Evolutionary conservation across 305 asterid genomes (phyloP), one percentile per base, ranked within the genome.

Genomic region (Fraxinus xanthoxyloides): DNA sequence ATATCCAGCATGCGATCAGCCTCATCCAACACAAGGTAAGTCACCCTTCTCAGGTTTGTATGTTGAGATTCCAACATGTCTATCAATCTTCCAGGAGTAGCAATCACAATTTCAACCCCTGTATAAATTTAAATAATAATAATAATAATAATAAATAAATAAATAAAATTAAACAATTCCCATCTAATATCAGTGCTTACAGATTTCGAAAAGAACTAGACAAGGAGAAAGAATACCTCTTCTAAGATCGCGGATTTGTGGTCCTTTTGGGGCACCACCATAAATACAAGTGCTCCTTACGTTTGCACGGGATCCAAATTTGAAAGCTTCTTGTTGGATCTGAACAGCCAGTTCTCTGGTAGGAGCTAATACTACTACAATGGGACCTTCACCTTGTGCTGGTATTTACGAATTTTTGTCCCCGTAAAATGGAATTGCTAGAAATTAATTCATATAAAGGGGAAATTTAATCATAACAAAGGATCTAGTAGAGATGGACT

Each of bases 1-100:
- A 95, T 95, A 90, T 95, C 98, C 54, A 95, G 91, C 98, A 95
- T 95, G 75, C 98, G 96, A 84, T 95, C 98, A 84, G 98, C 98
- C 90, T 95, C 98, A 65, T 95, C 98, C 85, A 95, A 84, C 78
- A 95, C 98, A 59, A 94, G 97, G 82, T 94, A 94, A 19, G 98
- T 95, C 75, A 95, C 97, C 83, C 98, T 88, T 90, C 79, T 91
- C 90, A 95, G 86, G 88, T 93, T 95, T 40, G 98, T 95, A 84
- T 89, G 95, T 81, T 91, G 97, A 75, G 98, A 91, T 87, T 93
- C 98, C 86, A 95, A 78, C 98, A 95, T 91, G 76, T 95, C 98
- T 79, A 95, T 95, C 87, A 95, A 90, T 85, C 98, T 92, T 36
- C 98, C 98, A 6, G 98, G 98, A 30, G 98, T 95, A 26, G 98